These are phyloP conservation scores for Leccinum olivaceopallidum DNA, from an alignment of 768 basidiomycete genomes.

Conservation along the genomic window DNA sequence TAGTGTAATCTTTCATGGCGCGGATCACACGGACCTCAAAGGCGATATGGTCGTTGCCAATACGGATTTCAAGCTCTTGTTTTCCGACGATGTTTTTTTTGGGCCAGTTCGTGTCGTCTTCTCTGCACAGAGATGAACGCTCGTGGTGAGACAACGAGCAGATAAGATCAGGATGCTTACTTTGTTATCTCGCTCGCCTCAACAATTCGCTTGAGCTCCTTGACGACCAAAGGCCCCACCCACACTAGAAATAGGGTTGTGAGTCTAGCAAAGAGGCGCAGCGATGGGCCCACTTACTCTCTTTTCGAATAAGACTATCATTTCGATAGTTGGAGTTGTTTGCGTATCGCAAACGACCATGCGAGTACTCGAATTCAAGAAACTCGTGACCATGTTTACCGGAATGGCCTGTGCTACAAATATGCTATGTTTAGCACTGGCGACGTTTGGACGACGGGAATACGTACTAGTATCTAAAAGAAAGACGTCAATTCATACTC, in stretches of 20 bases:
- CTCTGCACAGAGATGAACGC: constrained; percentile 50
- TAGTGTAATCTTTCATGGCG: neutral
- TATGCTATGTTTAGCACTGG: neutral
- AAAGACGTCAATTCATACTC: constrained; percentile 17
- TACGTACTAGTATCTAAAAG: constrained; percentile 53
- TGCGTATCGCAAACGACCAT: constrained; percentile 94
- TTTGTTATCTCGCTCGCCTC: constrained; percentile 93
- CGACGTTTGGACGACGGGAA: neutral
- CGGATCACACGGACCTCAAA: constrained; percentile 71
- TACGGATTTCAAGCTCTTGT: constrained; percentile 94
- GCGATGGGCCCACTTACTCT: constrained; percentile 64
- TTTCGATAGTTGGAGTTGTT: constrained; percentile 99
- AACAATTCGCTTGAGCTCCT: constrained; percentile 93
- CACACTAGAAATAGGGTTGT: constrained; percentile 63
- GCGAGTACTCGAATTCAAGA: constrained; percentile 97
- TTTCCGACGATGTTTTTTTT: constrained; percentile 99
- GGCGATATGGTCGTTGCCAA: constrained; percentile 94
- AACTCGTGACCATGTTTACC: constrained; percentile 98
- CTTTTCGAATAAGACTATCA: constrained; percentile 97
- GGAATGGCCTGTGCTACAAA: constrained; percentile 79
- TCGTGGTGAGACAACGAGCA: neutral
- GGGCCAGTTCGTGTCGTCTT: constrained; percentile 98
- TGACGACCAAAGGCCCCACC: constrained; percentile 88
- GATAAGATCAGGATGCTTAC: constrained; percentile 38
- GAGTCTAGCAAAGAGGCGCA: neutral